Conservation (phyloP, 306 rosid species). For the Gillenia trifoliata region DNA sequence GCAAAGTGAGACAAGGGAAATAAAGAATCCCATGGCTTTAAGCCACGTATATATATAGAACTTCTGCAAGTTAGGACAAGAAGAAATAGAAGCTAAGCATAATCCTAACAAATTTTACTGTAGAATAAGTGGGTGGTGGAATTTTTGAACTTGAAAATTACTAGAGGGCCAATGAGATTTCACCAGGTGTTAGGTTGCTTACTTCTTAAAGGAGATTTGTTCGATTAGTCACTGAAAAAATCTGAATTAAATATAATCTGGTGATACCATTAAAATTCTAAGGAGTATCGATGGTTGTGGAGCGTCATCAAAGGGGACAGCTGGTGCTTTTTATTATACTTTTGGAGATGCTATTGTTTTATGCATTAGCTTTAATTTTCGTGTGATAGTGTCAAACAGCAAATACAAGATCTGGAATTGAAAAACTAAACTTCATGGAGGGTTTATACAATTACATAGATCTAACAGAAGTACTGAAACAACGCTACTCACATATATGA, state of each 20-base stretch:
- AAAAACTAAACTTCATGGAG: background rate
- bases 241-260: conserved; percentile 28
- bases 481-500: background rate
- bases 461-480: background rate
- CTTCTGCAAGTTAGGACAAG: conserved; percentile 24
- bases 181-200: conserved; percentile 45
- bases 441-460: background rate
- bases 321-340: background rate
- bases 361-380: background rate
- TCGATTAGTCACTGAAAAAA: conserved; percentile 15
- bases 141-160: conserved; percentile 28
- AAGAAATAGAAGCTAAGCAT: conserved; percentile 25
- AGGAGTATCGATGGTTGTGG: background rate
- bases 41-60: conserved; percentile 40
- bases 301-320: background rate
- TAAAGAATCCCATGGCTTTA: conserved; percentile 14
- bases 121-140: conserved; percentile 41
- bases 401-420: background rate
- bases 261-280: conserved; percentile 30
- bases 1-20: conserved; percentile 28
- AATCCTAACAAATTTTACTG: conserved; percentile 19
- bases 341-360: background rate
- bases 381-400: background rate
- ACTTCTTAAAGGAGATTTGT: conserved; percentile 33
- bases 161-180: conserved; percentile 35